Evolutionary conservation across 2,329 filamentous ascomycete genomes (phyloP).

Genomic region (Fusarium acutatum): DNA sequence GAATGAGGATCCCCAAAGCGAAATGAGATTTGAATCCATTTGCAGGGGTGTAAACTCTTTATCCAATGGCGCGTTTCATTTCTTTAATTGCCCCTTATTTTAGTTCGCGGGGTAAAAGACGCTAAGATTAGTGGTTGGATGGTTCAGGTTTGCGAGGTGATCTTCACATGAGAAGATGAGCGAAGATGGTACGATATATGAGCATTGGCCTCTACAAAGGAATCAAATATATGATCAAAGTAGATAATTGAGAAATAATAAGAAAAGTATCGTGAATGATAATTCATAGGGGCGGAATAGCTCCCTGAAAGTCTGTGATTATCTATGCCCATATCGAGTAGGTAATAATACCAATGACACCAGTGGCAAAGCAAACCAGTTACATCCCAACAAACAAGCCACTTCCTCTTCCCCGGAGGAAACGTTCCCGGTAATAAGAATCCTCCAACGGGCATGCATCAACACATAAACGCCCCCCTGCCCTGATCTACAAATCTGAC

Average conservation of each 20-base stretch:
- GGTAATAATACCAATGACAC: neutral
- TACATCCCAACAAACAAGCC: neutral
- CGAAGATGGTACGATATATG: neutral
- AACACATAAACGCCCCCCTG: neutral
- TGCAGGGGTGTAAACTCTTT: neutral
- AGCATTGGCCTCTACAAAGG: neutral
- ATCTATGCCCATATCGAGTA: neutral
- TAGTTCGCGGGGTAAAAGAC: conserved; percentile 10
- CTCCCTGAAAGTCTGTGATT: neutral
- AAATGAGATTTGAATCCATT: conserved; percentile 3
- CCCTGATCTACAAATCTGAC: neutral
- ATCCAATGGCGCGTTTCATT: neutral
- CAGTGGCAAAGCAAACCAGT: conserved; percentile 8
- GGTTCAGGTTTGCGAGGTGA: neutral
- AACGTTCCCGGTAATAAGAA: neutral
- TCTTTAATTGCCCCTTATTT: neutral
- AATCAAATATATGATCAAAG: neutral
- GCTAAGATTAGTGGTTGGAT: neutral
- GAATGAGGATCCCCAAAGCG: neutral
- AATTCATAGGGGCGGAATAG: neutral
- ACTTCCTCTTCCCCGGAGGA: neutral
- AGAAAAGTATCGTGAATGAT: neutral
- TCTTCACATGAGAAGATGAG: neutral
- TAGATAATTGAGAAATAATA: accelerated
- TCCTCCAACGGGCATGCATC: neutral